These are phyloP conservation scores for Cladobotryum mycophilum DNA, from an alignment of 2,329 filamentous ascomycete genomes.

Conservation along the genomic window DNA sequence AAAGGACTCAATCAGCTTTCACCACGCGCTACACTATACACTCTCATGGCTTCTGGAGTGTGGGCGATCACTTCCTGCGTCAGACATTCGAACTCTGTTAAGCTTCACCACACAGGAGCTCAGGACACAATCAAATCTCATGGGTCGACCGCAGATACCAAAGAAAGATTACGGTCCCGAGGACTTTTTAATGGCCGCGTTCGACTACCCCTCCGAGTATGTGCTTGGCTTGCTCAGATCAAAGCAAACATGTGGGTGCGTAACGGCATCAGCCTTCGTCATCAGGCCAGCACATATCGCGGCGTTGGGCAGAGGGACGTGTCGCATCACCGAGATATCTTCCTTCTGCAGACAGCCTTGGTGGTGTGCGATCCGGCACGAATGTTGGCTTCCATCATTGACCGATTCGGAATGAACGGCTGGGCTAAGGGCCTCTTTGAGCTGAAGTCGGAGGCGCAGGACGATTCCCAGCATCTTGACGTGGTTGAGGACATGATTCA, in stretches of 20 bases:
- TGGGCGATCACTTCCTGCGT: constrained; percentile 65
- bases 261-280: constrained; percentile 90
- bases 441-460: constrained; percentile 64
- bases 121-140: constrained; percentile 55
- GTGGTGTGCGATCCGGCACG: constrained; percentile 78
- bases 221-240: constrained; percentile 96
- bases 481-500: constrained; percentile 95
- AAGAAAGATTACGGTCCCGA: constrained; percentile 57
- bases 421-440: constrained; percentile 85
- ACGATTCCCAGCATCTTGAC: constrained; percentile 83
- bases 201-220: constrained; percentile 93
- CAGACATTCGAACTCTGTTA: constrained; percentile 62
- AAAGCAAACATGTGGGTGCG: constrained; percentile 98
- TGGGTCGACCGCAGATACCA: constrained; percentile 52
- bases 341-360: constrained; percentile 84
- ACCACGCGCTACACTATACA: constrained; percentile 93
- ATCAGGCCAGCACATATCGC: constrained; percentile 90
- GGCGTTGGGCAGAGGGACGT: constrained; percentile 86
- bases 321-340: constrained; percentile 89
- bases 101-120: constrained; percentile 68
- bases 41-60: constrained; percentile 93
- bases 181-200: constrained; percentile 77
- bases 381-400: constrained; percentile 81
- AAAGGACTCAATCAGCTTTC: constrained; percentile 88
- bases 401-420: constrained; percentile 79